Conservation (phyloP, 2,329 filamentous ascomycete species). For the Botrytis sinoallii region DNA sequence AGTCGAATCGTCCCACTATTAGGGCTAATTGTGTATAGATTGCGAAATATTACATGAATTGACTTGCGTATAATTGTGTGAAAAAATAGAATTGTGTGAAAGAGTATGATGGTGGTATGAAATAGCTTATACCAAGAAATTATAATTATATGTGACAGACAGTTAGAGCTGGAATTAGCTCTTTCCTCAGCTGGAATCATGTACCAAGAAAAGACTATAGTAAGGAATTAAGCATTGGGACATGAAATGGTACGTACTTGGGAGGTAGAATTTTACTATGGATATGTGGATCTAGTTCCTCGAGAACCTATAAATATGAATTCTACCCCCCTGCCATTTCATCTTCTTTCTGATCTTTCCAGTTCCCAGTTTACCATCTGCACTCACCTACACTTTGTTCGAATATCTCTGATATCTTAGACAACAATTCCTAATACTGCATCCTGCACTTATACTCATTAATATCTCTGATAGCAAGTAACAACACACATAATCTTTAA, state of each 20-base stretch:
- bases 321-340: not conserved
- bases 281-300: not conserved
- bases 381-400: not conserved
- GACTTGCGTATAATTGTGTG: too few species aligned
- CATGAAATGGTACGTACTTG: not conserved
- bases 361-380: not conserved
- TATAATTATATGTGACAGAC: too few species aligned
- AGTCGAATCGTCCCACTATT: not conserved
- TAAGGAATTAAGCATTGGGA: not conserved
- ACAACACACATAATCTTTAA: not conserved
- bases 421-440: not conserved
- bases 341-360: not conserved
- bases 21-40: not conserved
- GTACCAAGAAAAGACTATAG: not conserved
- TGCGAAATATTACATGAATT: not conserved
- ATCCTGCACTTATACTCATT: not conserved
- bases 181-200: not conserved
- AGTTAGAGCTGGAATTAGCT: too few species aligned
- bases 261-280: not conserved
- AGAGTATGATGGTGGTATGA: too few species aligned
- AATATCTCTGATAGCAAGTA: not conserved
- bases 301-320: not conserved
- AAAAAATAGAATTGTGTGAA: too few species aligned
- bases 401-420: not conserved
- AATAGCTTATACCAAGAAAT: not conserved